phyloP scores from a whole-genome alignment of 2,329 filamentous ascomycete genomes.

The Pseudonectria buxi region DNA sequence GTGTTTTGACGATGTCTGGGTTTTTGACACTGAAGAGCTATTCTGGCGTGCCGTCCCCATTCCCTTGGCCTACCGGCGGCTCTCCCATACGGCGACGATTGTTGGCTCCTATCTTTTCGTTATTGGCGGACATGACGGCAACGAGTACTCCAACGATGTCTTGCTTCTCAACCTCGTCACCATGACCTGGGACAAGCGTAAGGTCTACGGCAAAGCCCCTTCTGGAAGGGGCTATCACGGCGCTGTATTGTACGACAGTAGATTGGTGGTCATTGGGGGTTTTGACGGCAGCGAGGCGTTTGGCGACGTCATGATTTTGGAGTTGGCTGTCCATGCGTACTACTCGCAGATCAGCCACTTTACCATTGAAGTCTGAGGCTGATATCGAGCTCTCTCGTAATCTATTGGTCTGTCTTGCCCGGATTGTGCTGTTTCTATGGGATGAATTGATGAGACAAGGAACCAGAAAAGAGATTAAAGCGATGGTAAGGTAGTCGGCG shows the following conservation, averaged over 20 bases:
- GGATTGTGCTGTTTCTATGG: slow-evolving; percentile 4
- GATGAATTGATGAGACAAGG: slow-evolving; percentile 7
- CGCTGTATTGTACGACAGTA: slow-evolving; percentile 57
- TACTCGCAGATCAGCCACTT: slow-evolving; percentile 71
- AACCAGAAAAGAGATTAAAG: slow-evolving; percentile 11
- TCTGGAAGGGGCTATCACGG: slow-evolving; percentile 62
- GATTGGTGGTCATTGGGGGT: slow-evolving; percentile 58
- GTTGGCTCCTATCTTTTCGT: slow-evolving; percentile 66
- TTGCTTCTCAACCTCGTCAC: slow-evolving; percentile 63
- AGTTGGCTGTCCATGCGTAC: slow-evolving; percentile 64
- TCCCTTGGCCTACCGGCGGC: slow-evolving; percentile 53
- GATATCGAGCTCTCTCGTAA: not conserved
- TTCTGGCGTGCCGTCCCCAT: slow-evolving; percentile 55
- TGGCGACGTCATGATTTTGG: slow-evolving; percentile 59
- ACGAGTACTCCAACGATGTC: slow-evolving; percentile 63
- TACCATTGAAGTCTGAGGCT: slow-evolving; percentile 53
- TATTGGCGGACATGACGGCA: slow-evolving; percentile 62
- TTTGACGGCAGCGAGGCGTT: slow-evolving; percentile 64
- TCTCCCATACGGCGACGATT: slow-evolving; percentile 63
- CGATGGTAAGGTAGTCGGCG: slow-evolving; percentile 17
- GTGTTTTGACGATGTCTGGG: slow-evolving; percentile 68
- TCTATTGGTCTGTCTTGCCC: not conserved
- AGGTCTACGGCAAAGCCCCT: slow-evolving; percentile 56
- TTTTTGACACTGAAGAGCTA: slow-evolving; percentile 60
- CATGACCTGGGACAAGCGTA: slow-evolving; percentile 66